Base-by-base conservation (phyloP, 352 stramenopile genomes). In the Thraustochytrium aureum region DNA sequence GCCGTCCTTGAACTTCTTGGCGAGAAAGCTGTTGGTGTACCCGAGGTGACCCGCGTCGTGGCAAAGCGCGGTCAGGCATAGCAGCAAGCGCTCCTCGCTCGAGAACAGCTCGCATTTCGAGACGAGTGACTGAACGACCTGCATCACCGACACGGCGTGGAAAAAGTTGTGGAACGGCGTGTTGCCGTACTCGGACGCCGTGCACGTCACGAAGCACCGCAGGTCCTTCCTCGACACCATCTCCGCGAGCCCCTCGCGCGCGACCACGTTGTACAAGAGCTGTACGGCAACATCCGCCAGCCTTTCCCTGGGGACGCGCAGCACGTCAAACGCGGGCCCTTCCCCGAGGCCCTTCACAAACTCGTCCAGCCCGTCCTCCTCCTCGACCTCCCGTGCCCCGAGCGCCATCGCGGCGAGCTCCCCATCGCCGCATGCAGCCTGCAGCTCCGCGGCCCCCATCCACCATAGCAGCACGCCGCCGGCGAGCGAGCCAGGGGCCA, bases 31-130 rank as follows among this genome's bases (percentile, higher is more conserved):
- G 35, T 79, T 79, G 14, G 69, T 65, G 22, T 62, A n/a, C 32
- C 69, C 69, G 43, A 79, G 69, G 69, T 79, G 69, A 14, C 69
- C 69, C 4, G 69, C 69, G 41, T 79, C 69, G 56, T 79, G 69
- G 38, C 69, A 79, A 22, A 79, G 69, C 22, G 69, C 69, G 50
- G 54, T 79, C 14, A 79, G 69, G 35, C 69, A 79, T 6, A 79
- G 69, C 26, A 79, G 50, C 2, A 79, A 52, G 2, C 39, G 6
- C 32, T 79, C 69, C 32, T 56, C 37, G 22, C 37, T 30, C n/a
- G 69, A 54, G 35, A 67, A 79, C 26, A 56, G 10, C 10, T 14
- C 10, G 10, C 10, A 10, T 2, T 64, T 5, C 37, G 12, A 38
- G 5, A 79, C 59, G 50, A 79, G 50, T 20, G 37, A 50, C 22